A percentile compares a stretch with the other conserved stretches of the same genome.
Evolutionary conservation across 116 monocot species (phyloP).

Genomic region (Zostera marina): DNA sequence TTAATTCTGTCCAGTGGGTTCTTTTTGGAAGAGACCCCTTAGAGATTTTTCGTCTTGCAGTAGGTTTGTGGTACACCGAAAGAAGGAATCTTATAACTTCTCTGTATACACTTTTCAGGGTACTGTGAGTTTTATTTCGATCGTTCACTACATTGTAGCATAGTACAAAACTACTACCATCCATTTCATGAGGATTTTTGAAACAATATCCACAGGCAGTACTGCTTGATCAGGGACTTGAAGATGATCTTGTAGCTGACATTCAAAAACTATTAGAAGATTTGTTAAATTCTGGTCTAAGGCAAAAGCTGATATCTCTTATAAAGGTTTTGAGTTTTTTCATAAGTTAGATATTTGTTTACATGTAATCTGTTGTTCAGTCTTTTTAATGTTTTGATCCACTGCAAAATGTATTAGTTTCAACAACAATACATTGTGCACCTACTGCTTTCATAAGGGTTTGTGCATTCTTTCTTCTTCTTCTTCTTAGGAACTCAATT

Average conservation of each 20-base stretch:
- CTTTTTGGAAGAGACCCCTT: slow-evolving; percentile 76
- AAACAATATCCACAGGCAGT: slow-evolving; percentile 34
- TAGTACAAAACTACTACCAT: not conserved
- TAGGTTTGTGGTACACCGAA: slow-evolving; percentile 92
- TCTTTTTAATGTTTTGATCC: not conserved
- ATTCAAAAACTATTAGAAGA: slow-evolving; percentile 60
- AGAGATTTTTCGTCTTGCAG: slow-evolving; percentile 84
- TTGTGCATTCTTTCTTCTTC: not conserved
- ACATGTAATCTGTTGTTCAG: too few species aligned
- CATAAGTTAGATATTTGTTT: not conserved
- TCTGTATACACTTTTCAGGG: slow-evolving; percentile 75
- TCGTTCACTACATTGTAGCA: not conserved
- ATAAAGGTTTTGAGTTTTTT: slow-evolving; percentile 41
- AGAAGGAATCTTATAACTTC: slow-evolving; percentile 80
- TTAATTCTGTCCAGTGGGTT: slow-evolving; percentile 47
- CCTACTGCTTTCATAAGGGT: not conserved
- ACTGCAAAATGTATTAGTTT: not conserved
- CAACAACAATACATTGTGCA: not conserved
- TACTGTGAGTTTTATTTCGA: slow-evolving; percentile 6
- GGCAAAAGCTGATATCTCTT: slow-evolving; percentile 53
- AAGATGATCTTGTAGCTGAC: slow-evolving; percentile 60
- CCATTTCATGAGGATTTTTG: not conserved
- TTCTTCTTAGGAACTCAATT: slow-evolving; percentile 62
- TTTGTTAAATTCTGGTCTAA: slow-evolving; percentile 50
- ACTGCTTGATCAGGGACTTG: slow-evolving; percentile 74